Base-by-base conservation (phyloP, 257 asterid species). In the Henckelia pumila region DNA sequence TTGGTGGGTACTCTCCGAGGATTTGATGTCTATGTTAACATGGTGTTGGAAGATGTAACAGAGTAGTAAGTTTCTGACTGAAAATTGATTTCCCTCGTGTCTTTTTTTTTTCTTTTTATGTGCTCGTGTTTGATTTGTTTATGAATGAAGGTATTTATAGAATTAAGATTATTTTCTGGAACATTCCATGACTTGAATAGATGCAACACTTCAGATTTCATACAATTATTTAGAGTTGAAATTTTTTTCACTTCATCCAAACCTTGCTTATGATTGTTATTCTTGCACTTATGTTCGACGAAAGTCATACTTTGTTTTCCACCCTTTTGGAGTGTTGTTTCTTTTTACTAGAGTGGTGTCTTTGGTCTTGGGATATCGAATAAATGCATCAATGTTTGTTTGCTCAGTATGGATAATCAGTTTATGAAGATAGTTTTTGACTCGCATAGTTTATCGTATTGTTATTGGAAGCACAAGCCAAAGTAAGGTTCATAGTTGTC, bases 11-110 rank as follows among this genome's bases (percentile, higher is more conserved):
- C 95, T 20, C 95, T 89, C 62, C 81, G 83, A 69, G 92, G 96
- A 35, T 89, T 89, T 66, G 96, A 89, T 66, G 95, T 87, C 64
- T 89, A 86, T 72, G 96, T 89, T 68, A 89, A 89, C 71, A 87
- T 89, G 96, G 96, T 89, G 70, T 82, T 89, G 40, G 96, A 89
- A 75, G 96, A 89, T 63, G 96, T 89, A 29, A 89, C 95, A 30
- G 96, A 89, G 68, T 85, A 83, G 96, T 87, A 73, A 58, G 95
- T 80, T 59, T 24, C 32, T 56, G 32, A 5, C 1, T 56, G 0
- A 8, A 24, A 37, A 47, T 35, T 61, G 8, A 24, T 61, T 35
- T 61, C 8, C 0, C 50, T 40, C 2, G 13, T 40, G n/a, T 2
- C 50, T 35, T 9, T 3, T 5, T 11, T 40, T 35, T 9, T 2